Percentiles rank a stretch among this genome's conserved stretches.
These are phyloP conservation scores for Debaryomyces robertsiae DNA, from an alignment of 1,139 yeast genomes.

Conservation along the genomic window DNA sequence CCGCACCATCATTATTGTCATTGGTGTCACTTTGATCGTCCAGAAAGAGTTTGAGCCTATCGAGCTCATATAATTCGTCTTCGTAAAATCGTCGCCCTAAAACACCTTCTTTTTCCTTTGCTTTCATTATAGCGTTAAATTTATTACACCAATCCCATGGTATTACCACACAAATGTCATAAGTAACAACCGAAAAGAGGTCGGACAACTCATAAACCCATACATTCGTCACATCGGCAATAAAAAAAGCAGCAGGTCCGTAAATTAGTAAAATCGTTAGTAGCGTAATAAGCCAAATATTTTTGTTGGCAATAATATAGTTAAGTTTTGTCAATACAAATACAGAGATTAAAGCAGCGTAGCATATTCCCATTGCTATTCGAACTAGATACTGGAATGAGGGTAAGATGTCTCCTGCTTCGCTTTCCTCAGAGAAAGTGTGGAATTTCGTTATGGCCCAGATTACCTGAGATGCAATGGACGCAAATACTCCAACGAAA, in stretches of 20 bases:
- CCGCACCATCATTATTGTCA: constrained; percentile 19
- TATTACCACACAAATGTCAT: constrained; percentile 71
- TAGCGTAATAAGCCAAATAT: constrained; percentile 57
- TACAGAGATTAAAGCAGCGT: constrained; percentile 65
- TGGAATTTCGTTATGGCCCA: constrained; percentile 71
- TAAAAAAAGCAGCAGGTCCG: constrained; percentile 71
- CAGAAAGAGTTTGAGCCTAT: constrained; percentile 45
- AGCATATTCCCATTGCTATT: constrained; percentile 72
- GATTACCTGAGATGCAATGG: constrained; percentile 61
- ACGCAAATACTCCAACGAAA: constrained; percentile 59
- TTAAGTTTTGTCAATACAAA: constrained; percentile 58
- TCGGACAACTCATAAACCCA: constrained; percentile 76
- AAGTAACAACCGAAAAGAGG: constrained; percentile 68
- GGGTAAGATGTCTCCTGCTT: constrained; percentile 64
- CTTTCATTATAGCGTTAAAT: constrained; percentile 58
- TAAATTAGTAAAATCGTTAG: constrained; percentile 62
- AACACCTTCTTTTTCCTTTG: constrained; percentile 75
- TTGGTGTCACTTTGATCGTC: constrained; percentile 29
- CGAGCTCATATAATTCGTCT: constrained; percentile 57
- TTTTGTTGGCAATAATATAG: constrained; percentile 53
- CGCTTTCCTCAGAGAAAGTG: constrained; percentile 32
- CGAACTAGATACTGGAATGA: constrained; percentile 79
- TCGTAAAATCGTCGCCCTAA: constrained; percentile 79
- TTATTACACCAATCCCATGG: constrained; percentile 92
- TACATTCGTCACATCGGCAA: constrained; percentile 73